Evolutionary conservation across 495 filamentous ascomycete genomes (phyloP).

Genomic region (Talaromyces stipitatus): DNA sequence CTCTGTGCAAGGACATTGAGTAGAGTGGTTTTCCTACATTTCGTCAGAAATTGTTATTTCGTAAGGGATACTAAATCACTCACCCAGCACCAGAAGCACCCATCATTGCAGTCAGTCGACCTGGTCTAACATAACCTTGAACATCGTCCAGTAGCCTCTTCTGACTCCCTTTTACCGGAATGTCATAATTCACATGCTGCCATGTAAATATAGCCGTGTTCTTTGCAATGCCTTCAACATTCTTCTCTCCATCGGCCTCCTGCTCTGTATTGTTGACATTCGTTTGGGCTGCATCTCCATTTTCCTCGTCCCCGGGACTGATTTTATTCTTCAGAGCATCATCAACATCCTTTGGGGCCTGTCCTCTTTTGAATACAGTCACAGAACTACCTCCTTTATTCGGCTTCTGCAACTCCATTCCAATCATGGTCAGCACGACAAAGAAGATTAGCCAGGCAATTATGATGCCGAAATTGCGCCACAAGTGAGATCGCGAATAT

Average conservation of each 20-base stretch:
- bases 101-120: conserved; percentile 65
- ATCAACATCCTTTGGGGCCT: conserved; percentile 47
- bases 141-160: conserved; percentile 54
- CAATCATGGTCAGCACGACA: conserved; percentile 48
- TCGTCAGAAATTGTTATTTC: neutral
- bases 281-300: conserved; percentile 19
- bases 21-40: conserved; percentile 45
- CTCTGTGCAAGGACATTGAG: conserved; percentile 49
- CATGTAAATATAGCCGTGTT: conserved; percentile 68
- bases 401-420: conserved; percentile 62
- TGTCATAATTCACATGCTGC: conserved; percentile 69
- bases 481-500: conserved; percentile 50
- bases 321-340: conserved; percentile 28
- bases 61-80: conserved; percentile 5
- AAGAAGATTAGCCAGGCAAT: conserved; percentile 50
- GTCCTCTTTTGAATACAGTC: conserved; percentile 59
- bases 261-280: conserved; percentile 17
- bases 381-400: conserved; percentile 65
- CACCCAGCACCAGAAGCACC: conserved; percentile 57
- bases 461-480: conserved; percentile 57
- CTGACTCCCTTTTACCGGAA: conserved; percentile 53
- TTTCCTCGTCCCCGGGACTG: conserved; percentile 41
- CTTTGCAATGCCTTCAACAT: conserved; percentile 40
- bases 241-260: conserved; percentile 15
- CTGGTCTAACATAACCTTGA: conserved; percentile 63